Evolutionary conservation across 2,329 filamentous ascomycete genomes (phyloP), one percentile per base, ranked within the genome.

Genomic region (Pleurostoma richardsiae): DNA sequence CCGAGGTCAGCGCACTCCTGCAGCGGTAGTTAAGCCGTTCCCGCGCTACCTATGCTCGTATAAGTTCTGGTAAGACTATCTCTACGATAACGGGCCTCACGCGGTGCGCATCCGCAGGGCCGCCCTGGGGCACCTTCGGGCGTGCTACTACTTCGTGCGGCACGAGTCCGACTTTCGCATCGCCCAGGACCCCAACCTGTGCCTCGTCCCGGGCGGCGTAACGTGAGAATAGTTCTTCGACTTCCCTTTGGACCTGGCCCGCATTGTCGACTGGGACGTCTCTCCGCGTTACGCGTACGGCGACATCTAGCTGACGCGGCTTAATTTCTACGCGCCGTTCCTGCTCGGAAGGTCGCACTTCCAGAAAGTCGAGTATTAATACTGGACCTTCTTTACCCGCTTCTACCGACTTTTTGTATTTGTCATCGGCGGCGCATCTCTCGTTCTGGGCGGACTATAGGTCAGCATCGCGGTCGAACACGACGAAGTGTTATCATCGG

Each of bases 1-100:
- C 63, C 11, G 70, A 76, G 56, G 72, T 75, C 51, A 65, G 56
- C 52, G 61, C 65, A 47, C 56, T 69, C 43, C 56, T 76, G 52
- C 66, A 73, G 57, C 66, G 68, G 53, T 74, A 70, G 52, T 67
- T 29, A 67, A 67, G 41, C 63, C 62, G 7, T 44, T 67, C 1
- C 64, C 63, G 3, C 6, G 29, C 2, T 65, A 58, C 43, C 56
- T 67, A 6, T 40, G 59, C 6, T 51, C 54, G 10, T 41, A 54
- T 4, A 29, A 48, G 1, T 59, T 65, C 39, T 66, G 62, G 58
- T 8, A 48, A 10, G 31, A 47, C 6, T 40, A 55, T 41, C 46
- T 60, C 30, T 36, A n/a, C 33, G 33, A n/a, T n/a, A n/a, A 36
- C n/a, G 33, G 33, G 8, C 8, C 8, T 8, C 33, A n/a, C n/a